phyloP scores from a whole-genome alignment of 192 early-diverging fungal species.

The Jimgerdemannia flammicorona region DNA sequence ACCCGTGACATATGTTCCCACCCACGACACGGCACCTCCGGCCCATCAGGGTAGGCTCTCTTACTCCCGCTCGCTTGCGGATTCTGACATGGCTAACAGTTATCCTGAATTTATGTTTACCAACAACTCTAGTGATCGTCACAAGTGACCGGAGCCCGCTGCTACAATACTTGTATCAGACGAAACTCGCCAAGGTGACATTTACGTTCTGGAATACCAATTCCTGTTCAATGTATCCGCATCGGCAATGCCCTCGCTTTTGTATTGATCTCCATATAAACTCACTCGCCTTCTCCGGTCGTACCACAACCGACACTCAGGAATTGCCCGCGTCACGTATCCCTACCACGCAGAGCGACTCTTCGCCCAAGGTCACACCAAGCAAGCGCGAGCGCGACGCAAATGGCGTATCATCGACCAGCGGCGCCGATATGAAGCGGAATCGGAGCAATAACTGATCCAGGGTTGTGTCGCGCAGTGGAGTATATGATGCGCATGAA shows the following conservation, averaged over 20 bases:
- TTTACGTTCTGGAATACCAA: background rate
- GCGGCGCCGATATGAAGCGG: too few species aligned
- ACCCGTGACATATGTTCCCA: background rate
- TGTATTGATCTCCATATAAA: background rate
- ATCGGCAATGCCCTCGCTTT: background rate
- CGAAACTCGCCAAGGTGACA: background rate
- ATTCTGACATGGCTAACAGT: background rate
- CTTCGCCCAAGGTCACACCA: background rate
- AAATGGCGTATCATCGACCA: background rate
- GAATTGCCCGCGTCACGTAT: background rate
- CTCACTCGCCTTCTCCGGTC: background rate
- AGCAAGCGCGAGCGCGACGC: background rate
- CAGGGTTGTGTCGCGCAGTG: too few species aligned
- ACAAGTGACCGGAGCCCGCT: background rate
- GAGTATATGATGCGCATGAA: too few species aligned
- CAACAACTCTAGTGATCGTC: background rate
- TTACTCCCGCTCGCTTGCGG: background rate
- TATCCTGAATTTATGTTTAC: background rate
- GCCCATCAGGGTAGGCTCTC: background rate
- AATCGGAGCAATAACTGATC: too few species aligned
- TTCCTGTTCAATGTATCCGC: background rate
- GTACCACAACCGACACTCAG: background rate
- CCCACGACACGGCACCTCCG: conserved; percentile 1
- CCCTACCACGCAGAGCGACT: background rate
- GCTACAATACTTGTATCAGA: background rate